Conservation (phyloP, 495 filamentous ascomycete species). For the Neurospora terricola region DNA sequence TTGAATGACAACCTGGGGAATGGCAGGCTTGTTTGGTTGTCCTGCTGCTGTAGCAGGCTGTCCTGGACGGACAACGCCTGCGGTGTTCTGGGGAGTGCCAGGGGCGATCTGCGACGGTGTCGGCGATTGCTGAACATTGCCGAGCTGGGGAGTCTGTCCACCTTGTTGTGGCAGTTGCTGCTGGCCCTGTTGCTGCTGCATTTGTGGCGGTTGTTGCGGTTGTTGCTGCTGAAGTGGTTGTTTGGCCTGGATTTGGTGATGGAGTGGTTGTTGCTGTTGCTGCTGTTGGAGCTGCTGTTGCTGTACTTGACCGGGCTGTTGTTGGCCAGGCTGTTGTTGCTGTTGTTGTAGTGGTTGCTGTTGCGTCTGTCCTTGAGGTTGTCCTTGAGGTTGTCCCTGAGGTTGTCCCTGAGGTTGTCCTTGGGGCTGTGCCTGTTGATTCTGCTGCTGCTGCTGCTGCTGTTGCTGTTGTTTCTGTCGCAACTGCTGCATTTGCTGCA, state of each 20-base stretch:
- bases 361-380: slow-evolving; percentile 4
- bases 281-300: slow-evolving; percentile 19
- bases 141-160: neutral
- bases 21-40: slow-evolving; percentile 7
- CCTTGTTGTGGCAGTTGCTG: slow-evolving; percentile 5
- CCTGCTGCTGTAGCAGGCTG: slow-evolving; percentile 3
- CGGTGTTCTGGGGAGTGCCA: neutral
- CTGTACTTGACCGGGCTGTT: slow-evolving; percentile 14
- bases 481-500: neutral
- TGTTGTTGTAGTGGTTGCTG: neutral
- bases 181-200: slow-evolving; percentile 4
- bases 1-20: slow-evolving; percentile 20
- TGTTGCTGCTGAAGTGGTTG: slow-evolving; percentile 7
- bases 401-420: slow-evolving; percentile 2
- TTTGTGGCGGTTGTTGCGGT: slow-evolving; percentile 8
- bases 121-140: neutral
- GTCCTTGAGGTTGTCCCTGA: slow-evolving; percentile 6
- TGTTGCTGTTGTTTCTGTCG: neutral
- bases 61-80: neutral
- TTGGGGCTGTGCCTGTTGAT: slow-evolving; percentile 12
- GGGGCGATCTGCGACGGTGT: neutral
- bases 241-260: slow-evolving; percentile 4
- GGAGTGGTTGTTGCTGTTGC: slow-evolving; percentile 7
- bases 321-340: neutral
- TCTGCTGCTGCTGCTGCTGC: slow-evolving; percentile 10